Percentiles rank a stretch among this genome's conserved stretches.
These are phyloP conservation scores for Crithidia expoeki DNA, from an alignment of 208 protist species.

Conservation along the genomic window DNA sequence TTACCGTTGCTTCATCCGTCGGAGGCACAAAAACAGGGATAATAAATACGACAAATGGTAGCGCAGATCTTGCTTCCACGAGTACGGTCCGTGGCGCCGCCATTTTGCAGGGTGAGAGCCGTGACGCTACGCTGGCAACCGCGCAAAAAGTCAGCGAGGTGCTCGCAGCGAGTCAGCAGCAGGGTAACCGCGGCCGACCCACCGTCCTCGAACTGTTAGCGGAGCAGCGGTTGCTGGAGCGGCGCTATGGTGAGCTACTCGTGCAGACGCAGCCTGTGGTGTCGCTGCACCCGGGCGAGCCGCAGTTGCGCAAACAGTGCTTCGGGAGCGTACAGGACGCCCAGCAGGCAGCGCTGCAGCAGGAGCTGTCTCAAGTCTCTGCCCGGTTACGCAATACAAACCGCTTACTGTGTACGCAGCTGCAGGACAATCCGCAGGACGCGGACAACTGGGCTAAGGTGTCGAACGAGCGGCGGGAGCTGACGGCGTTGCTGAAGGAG, in stretches of 20 bases:
- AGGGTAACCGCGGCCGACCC: constrained; percentile 53
- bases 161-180: constrained; percentile 32
- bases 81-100: constrained; percentile 20
- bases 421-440: constrained; percentile 93
- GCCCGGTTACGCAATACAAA: constrained; percentile 77
- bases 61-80: neutral
- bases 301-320: constrained; percentile 45
- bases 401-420: constrained; percentile 82
- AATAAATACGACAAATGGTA: neutral
- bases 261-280: constrained; percentile 47
- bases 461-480: constrained; percentile 78
- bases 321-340: constrained; percentile 28
- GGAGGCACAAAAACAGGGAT: neutral
- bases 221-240: constrained; percentile 80
- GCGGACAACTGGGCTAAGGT: constrained; percentile 92
- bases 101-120: constrained; percentile 3
- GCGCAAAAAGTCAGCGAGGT: constrained; percentile 26
- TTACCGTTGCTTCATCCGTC: neutral
- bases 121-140: constrained; percentile 15
- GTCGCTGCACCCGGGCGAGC: constrained; percentile 59
- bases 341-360: constrained; percentile 49
- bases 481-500: constrained; percentile 70
- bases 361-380: constrained; percentile 73
- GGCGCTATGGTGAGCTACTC: constrained; percentile 84
- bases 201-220: constrained; percentile 81